phyloP scores from a whole-genome alignment of 2,329 filamentous ascomycete genomes.

The Claviceps paspali region DNA sequence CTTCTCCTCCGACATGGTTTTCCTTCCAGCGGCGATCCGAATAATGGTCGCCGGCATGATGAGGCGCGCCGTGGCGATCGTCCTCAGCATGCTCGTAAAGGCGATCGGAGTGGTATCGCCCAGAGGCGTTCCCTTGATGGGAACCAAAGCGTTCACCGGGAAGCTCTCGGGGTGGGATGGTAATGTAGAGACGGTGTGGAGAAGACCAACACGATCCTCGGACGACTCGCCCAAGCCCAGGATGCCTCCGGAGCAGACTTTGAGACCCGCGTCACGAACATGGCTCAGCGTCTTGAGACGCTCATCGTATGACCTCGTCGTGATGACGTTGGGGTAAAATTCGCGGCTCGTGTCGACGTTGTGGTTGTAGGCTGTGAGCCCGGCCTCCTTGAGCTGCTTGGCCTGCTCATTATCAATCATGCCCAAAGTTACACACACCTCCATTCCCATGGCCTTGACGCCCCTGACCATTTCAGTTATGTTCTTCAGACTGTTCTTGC shows the following conservation, averaged over 20 bases:
- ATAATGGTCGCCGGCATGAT: slow-evolving; percentile 79
- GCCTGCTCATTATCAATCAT: slow-evolving; percentile 81
- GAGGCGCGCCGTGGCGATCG: slow-evolving; percentile 68
- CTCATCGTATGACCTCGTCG: slow-evolving; percentile 77
- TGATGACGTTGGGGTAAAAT: slow-evolving; percentile 76
- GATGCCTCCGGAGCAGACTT: slow-evolving; percentile 82
- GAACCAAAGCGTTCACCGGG: slow-evolving; percentile 80
- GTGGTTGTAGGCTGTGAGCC: slow-evolving; percentile 86
- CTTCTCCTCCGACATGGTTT: slow-evolving; percentile 75
- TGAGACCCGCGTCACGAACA: slow-evolving; percentile 74
- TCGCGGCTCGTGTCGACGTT: slow-evolving; percentile 84
- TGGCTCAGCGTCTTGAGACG: slow-evolving; percentile 63
- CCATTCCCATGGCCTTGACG: slow-evolving; percentile 70
- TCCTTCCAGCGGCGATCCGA: slow-evolving; percentile 69
- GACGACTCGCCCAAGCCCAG: slow-evolving; percentile 69
- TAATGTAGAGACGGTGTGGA: slow-evolving; percentile 69
- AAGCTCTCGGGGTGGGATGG: slow-evolving; percentile 78
- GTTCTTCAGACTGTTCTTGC: slow-evolving; percentile 69
- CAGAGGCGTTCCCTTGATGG: slow-evolving; percentile 78
- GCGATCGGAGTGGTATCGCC: slow-evolving; percentile 58
- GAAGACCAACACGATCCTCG: slow-evolving; percentile 65
- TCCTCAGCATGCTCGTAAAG: slow-evolving; percentile 67
- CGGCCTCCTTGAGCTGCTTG: slow-evolving; percentile 65
- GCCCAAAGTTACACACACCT: slow-evolving; percentile 82
- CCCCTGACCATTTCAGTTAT: slow-evolving; percentile 77